Conservation (phyloP, 176 grass and related monocot species). For the Raddia guianensis region DNA sequence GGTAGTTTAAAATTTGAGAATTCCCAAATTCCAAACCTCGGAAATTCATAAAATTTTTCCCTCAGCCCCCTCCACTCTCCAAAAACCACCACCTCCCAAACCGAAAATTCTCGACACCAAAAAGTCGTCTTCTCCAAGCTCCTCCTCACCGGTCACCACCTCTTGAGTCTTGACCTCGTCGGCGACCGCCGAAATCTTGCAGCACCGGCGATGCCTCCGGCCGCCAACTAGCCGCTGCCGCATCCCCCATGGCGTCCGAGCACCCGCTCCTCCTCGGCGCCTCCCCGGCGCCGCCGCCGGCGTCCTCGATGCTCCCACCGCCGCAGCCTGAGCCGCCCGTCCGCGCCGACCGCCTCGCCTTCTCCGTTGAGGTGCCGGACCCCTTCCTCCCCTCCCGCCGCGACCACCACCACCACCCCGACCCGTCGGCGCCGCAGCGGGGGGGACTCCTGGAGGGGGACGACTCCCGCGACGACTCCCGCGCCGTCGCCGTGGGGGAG, state of each 20-base stretch:
- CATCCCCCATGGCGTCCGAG: slow-evolving; percentile 44
- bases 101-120: slow-evolving; percentile 33
- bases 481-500: slow-evolving; percentile 60
- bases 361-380: slow-evolving; percentile 40
- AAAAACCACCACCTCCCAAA: background rate
- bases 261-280: slow-evolving; percentile 41
- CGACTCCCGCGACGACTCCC: slow-evolving; percentile 64
- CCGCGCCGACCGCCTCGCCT: slow-evolving; percentile 35
- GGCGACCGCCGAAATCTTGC: slow-evolving; percentile 35
- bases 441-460: slow-evolving; percentile 52
- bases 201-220: slow-evolving; percentile 17
- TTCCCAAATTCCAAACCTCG: background rate
- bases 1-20: no score
- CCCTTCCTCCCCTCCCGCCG: slow-evolving; percentile 37
- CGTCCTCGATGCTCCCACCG: slow-evolving; percentile 44
- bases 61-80: background rate
- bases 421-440: slow-evolving; percentile 42
- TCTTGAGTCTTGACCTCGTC: slow-evolving; percentile 34
- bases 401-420: background rate
- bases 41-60: background rate
- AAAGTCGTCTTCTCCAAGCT: slow-evolving; percentile 17
- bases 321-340: slow-evolving; percentile 53
- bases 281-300: slow-evolving; percentile 12
- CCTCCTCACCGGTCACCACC: slow-evolving; percentile 18
- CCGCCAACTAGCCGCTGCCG: background rate